Base-by-base conservation (phyloP, 805 yeast genomes). In the Lipomyces anomalus region DNA sequence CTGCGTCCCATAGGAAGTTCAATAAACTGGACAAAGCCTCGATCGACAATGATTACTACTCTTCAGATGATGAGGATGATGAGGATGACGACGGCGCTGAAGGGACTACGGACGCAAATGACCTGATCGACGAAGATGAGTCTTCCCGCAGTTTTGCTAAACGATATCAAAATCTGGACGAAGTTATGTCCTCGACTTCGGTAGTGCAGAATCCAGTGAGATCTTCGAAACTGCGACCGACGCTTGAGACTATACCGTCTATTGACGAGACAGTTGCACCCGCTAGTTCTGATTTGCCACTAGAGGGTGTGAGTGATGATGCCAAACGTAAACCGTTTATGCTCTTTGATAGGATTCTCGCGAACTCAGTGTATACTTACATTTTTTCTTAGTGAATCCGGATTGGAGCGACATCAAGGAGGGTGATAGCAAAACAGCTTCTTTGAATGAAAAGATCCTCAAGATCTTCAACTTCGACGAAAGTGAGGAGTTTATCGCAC, bases 11-110 rank as follows among this genome's bases (percentile, higher is more conserved):
- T 9, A 43, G 41, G 0, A 32, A 43, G 34, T 50, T 44, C 38
- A 44, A 33, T 28, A 26, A 41, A 11, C 16, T 48, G 21, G 39
- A 38, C 9, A 23, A 43, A 2, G 36, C 20, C 38, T 46, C 35
- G 3, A 46, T 40, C 22, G 48, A 43, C 26, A 34, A 38, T 7
- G 53, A 47, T n/a, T 22, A 21, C 24, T 68, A 65, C 24, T 67
- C 62, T 11, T 57, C 61, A 21, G 59, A 54, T 7, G 54, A 56
- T 22, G 61, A 57, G 9, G 54, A 45, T n/a, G 62, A 55, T 13
- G 51, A 41, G 7, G 55, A 46, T 16, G 56, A 47, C 4, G 47
- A 44, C 21, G 52, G 29, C 21, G 50, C 35, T 9, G 53, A 34
- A 3, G 43, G 17, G 18, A 43, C 50, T n/a, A n/a, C n/a, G n/a